These are phyloP conservation scores for Penicillium sp. DNA, from an alignment of 2,329 filamentous ascomycete species.

Conservation along the genomic window DNA sequence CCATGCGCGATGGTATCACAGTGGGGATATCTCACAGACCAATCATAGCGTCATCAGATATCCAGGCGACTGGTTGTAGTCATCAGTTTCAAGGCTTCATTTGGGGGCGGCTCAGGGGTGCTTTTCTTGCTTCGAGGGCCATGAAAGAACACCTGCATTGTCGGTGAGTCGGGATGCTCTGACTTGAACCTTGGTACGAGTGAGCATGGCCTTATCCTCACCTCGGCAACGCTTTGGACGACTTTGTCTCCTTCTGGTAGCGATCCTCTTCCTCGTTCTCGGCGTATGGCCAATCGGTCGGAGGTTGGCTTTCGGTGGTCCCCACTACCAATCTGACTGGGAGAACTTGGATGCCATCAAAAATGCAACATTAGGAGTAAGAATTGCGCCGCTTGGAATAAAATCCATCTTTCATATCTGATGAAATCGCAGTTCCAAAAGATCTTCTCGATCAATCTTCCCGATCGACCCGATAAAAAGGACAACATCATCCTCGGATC, in stretches of 20 bases:
- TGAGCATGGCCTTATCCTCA: too few relatives aligned
- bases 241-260: background rate
- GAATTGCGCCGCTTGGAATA: background rate
- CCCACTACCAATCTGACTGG: slow-evolving; percentile 6
- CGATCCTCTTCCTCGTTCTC: background rate
- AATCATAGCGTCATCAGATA: background rate
- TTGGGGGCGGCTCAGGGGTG: too few relatives aligned
- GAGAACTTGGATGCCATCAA: background rate
- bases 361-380: slow-evolving; percentile 14
- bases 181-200: too few relatives aligned
- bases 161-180: too few relatives aligned
- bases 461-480: slow-evolving; percentile 24
- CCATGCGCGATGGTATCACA: too few relatives aligned
- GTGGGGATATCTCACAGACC: too few relatives aligned
- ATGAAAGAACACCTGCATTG: too few relatives aligned
- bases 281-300: background rate
- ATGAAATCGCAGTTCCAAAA: slow-evolving; percentile 4
- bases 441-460: slow-evolving; percentile 26
- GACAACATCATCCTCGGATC: slow-evolving; percentile 27
- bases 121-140: too few relatives aligned
- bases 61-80: too few relatives aligned
- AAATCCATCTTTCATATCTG: too few relatives aligned
- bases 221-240: background rate
- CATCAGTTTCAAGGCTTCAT: too few relatives aligned
- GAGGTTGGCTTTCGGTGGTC: background rate